Evolutionary conservation across 768 basidiomycete species (phyloP).

Genomic region (Leucocoprinus birnbaumii): DNA sequence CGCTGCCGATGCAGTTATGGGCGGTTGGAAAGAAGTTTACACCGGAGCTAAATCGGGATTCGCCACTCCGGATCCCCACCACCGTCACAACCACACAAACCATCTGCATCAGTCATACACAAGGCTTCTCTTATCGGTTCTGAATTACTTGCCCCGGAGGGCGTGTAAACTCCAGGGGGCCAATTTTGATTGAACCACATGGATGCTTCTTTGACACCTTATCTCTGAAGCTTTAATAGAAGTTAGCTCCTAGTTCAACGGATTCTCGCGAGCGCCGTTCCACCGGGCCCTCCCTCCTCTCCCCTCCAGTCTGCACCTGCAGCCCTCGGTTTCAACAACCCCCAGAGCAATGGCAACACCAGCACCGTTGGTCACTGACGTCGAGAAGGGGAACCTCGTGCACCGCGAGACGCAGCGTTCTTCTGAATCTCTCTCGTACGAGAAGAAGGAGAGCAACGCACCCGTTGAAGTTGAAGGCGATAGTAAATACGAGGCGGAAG

Average conservation of each 20-base stretch:
- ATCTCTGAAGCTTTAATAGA: neutral
- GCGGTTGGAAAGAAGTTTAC: neutral
- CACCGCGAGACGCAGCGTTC: neutral
- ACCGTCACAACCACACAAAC: too few species aligned
- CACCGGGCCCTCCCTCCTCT: neutral
- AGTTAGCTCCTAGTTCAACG: neutral
- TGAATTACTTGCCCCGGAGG: conserved; percentile 3
- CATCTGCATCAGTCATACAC: neutral
- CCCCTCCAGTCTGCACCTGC: neutral
- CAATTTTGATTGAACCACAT: conserved; percentile 4
- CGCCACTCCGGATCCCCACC: neutral
- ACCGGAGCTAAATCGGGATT: neutral
- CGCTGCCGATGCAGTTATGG: neutral
- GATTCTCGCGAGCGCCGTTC: neutral
- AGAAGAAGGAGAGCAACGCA: conserved; percentile 18
- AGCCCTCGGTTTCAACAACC: conserved; percentile 1
- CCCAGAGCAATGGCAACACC: conserved; percentile 1
- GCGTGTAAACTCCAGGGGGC: neutral
- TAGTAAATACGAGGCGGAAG: conserved; percentile 21
- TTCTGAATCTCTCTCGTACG: conserved; percentile 3
- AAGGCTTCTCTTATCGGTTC: conserved; percentile 1
- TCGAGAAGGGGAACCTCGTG: neutral
- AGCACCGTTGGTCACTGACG: neutral
- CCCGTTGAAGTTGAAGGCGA: conserved; percentile 21
- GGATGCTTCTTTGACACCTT: neutral